Evolutionary conservation across 305 asterid genomes (phyloP).

Genomic region (Fraxinus nigra): DNA sequence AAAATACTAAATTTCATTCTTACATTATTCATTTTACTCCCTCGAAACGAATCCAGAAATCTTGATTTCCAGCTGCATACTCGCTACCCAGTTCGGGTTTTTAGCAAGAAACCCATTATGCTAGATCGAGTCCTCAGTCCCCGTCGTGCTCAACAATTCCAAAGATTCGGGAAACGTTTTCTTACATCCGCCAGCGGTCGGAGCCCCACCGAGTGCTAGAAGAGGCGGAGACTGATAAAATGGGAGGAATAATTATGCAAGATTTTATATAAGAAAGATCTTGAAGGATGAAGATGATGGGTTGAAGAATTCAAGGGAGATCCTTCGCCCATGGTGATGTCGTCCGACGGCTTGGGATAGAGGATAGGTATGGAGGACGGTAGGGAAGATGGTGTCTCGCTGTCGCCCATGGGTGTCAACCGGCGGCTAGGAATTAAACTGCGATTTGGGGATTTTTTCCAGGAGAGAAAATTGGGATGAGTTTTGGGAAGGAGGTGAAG

Average conservation of each 20-base stretch:
- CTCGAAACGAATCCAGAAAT: background rate
- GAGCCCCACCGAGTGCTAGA: background rate
- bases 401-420: no score
- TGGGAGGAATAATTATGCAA: conserved; percentile 29
- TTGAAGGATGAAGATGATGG: conserved; percentile 51
- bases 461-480: no score
- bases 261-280: conserved; percentile 31
- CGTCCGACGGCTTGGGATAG: no score
- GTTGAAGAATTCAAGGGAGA: conserved; percentile 36
- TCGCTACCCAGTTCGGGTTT: background rate
- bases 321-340: background rate
- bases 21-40: background rate
- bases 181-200: background rate
- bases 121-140: conserved; percentile 35
- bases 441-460: no score
- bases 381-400: no score
- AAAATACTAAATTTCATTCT: background rate
- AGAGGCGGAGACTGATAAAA: background rate
- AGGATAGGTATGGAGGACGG: no score
- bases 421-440: no score
- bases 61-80: background rate
- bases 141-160: conserved; percentile 31
- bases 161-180: conserved; percentile 36
- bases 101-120: conserved; percentile 26
- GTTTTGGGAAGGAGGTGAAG: no score